Evolutionary conservation across 805 yeast species (phyloP), one percentile per base, ranked within the genome.

Genomic region (Pichia ethanolica): DNA sequence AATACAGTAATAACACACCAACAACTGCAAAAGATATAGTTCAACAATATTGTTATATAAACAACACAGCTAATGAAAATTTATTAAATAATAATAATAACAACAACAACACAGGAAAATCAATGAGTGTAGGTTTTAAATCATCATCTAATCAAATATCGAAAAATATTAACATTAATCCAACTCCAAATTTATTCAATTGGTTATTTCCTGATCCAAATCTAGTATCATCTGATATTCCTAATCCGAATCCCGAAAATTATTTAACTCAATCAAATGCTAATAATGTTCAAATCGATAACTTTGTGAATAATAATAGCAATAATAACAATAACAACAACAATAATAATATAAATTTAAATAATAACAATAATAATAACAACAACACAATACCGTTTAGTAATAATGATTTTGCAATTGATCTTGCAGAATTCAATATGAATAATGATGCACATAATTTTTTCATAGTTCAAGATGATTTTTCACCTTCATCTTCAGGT

Each of bases 171-270:
- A 7, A 28, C 20, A 46, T 34, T 25, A 38, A 37, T 25, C 30
- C 43, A 26, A 28, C 44, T 4, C 50, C 50, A 11, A 44, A 55
- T 40, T 47, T 64, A 27, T 49, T 64, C 26, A 58, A 51, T 42
- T 64, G 68, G 68, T 51, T 64, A 11, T 62, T 64, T 42, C 56
- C 56, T 27, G 67, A 64, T 11, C 51, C 54, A 11, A 35, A 26
- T 13, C 11, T 36, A 8, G 5, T 33, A n/a, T 27, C 45, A 12
- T 35, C 35, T 20, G 10, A 27, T 20, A 42, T 32, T 27, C 14
- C 45, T 12, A 27, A 33, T 27, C 32, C 33, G 20, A 36, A 35
- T 33, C 13, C 45, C 11, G 47, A 44, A 32, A 47, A 35, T 28
- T 40, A 45, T 36, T 47, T 47, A 14, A 41, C 42, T 5, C 40